Evolutionary conservation across 2,329 filamentous ascomycete species (phyloP).

Genomic region (Stagonosporopsis rhizophila): DNA sequence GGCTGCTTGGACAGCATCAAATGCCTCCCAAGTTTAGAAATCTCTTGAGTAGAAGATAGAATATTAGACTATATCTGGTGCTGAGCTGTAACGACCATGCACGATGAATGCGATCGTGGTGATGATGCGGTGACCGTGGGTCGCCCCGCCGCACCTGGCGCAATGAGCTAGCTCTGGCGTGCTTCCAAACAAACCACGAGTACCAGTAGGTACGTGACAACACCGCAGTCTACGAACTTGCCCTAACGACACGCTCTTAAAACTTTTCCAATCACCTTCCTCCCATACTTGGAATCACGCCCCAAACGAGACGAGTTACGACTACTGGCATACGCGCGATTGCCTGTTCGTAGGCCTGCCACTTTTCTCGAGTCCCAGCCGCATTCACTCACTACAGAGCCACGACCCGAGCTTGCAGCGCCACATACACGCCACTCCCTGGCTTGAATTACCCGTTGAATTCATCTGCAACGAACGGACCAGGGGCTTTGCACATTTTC

Average conservation of each 20-base stretch:
- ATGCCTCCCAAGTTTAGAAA: background rate
- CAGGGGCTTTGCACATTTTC: background rate
- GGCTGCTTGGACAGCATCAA: slow-evolving; percentile 31
- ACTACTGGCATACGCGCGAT: background rate
- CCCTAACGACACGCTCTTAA: background rate
- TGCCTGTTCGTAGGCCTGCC: background rate
- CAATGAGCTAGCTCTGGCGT: slow-evolving; percentile 8
- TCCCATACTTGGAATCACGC: background rate
- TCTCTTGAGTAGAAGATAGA: background rate
- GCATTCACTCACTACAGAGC: background rate
- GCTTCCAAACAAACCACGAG: slow-evolving; percentile 1
- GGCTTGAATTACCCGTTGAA: background rate
- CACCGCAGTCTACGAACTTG: background rate
- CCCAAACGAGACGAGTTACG: background rate
- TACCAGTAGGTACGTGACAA: too few species aligned
- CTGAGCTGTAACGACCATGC: background rate
- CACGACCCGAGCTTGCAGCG: background rate
- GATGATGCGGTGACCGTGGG: slow-evolving; percentile 7
- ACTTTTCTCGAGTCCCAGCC: background rate
- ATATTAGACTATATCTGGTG: background rate
- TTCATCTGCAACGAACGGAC: background rate
- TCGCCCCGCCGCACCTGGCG: slow-evolving; percentile 6
- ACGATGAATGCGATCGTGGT: background rate
- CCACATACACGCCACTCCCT: background rate
- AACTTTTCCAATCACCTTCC: background rate